Evolutionary conservation across 345 rosid species (phyloP).

Genomic region (Moricandia moricandioides): DNA sequence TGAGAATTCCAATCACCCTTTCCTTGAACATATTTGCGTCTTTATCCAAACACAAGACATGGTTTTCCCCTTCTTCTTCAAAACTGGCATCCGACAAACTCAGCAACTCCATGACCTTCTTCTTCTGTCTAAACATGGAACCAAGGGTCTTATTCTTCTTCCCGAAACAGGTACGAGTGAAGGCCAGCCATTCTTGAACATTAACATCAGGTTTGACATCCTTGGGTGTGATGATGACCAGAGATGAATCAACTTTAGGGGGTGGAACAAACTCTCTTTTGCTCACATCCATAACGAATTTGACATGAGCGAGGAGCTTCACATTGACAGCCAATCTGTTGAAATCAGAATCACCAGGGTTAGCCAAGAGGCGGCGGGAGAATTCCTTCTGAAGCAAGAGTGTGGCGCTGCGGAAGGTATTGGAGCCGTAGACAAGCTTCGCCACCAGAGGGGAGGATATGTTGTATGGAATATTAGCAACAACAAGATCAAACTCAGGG

Average conservation of each 20-base stretch:
- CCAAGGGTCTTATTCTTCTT: constrained; percentile 90
- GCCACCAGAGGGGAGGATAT: constrained; percentile 82
- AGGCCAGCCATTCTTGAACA: constrained; percentile 72
- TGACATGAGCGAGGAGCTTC: constrained; percentile 75
- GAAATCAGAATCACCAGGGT: constrained; percentile 81
- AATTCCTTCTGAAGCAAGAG: constrained; percentile 94
- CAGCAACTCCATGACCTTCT: constrained; percentile 63
- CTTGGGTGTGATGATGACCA: constrained; percentile 74
- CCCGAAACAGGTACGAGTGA: constrained; percentile 71
- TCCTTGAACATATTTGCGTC: constrained; percentile 56
- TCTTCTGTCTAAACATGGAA: constrained; percentile 90
- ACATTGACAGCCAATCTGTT: constrained; percentile 87
- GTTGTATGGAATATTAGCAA: constrained; percentile 79
- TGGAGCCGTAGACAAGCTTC: constrained; percentile 69
- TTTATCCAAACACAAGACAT: constrained; percentile 31
- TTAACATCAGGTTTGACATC: constrained; percentile 51
- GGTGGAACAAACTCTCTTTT: constrained; percentile 84
- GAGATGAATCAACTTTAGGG: constrained; percentile 90
- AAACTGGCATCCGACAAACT: constrained; percentile 21
- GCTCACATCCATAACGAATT: constrained; percentile 81
- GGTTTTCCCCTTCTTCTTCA: constrained; percentile 21
- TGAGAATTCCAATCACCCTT: constrained; percentile 49
- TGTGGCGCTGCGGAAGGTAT: constrained; percentile 62
- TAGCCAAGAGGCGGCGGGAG: constrained; percentile 69
- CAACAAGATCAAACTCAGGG: constrained; percentile 71